phyloP scores from a whole-genome alignment of 2,329 filamentous ascomycete genomes.

The Colletotrichum spinosum region DNA sequence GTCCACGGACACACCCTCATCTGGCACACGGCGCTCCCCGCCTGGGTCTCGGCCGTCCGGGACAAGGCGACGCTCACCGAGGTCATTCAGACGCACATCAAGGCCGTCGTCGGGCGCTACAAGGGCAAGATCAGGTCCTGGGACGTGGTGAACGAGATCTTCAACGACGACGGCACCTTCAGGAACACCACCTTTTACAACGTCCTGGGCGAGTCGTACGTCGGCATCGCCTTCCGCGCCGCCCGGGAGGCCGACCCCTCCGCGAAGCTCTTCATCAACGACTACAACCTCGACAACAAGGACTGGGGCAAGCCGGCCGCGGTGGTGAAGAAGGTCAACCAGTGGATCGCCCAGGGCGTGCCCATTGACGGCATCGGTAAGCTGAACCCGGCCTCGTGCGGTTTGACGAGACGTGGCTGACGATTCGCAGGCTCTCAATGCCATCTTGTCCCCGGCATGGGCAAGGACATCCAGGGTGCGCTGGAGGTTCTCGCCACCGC shows the following conservation, averaged over 20 bases:
- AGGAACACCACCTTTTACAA: slow-evolving; percentile 73
- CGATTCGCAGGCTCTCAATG: slow-evolving; percentile 58
- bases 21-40: slow-evolving; percentile 70
- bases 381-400: not conserved
- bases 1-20: slow-evolving; percentile 75
- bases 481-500: slow-evolving; percentile 64
- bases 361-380: slow-evolving; percentile 72
- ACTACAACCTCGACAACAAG: slow-evolving; percentile 75
- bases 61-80: slow-evolving; percentile 63
- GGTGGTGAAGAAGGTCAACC: slow-evolving; percentile 69
- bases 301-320: slow-evolving; percentile 66
- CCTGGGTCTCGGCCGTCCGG: slow-evolving; percentile 68
- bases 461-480: slow-evolving; percentile 58
- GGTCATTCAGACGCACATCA: slow-evolving; percentile 71
- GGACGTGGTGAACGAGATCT: slow-evolving; percentile 75
- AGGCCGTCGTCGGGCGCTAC: slow-evolving; percentile 67
- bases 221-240: slow-evolving; percentile 76
- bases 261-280: slow-evolving; percentile 82
- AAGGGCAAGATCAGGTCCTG: slow-evolving; percentile 73
- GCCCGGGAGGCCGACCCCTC: slow-evolving; percentile 74
- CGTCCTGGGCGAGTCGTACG: slow-evolving; percentile 76
- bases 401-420: not conserved
- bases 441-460: slow-evolving; percentile 61
- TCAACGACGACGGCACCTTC: slow-evolving; percentile 69
- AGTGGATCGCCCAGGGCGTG: slow-evolving; percentile 71